Evolutionary conservation across 306 rosid species (phyloP).

Genomic region (Malus domestica): ASM211411v1 NC_041791.1:27121501-27122000

Average conservation of each 20-base stretch:
- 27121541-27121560: not conserved
- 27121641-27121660: not conserved
- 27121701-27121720: not conserved
- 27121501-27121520: not conserved
- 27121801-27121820: constrained; percentile 66
- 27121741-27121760: constrained; percentile 37
- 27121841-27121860: constrained; percentile 45
- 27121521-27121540: not conserved
- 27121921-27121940: not conserved
- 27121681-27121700: not conserved
- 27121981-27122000: not conserved
- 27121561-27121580: not conserved
- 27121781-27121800: constrained; percentile 56
- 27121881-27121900: not conserved
- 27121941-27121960: not conserved
- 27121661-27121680: not conserved
- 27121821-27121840: constrained; percentile 44
- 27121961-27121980: not conserved
- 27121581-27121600: not conserved
- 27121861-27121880: constrained; percentile 26
- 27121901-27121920: not conserved
- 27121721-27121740: not conserved
- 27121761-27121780: constrained; percentile 34
- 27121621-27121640: not conserved
- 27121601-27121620: not conserved